Conservation (phyloP, 768 basidiomycete genomes). For the Chiua virens region DNA sequence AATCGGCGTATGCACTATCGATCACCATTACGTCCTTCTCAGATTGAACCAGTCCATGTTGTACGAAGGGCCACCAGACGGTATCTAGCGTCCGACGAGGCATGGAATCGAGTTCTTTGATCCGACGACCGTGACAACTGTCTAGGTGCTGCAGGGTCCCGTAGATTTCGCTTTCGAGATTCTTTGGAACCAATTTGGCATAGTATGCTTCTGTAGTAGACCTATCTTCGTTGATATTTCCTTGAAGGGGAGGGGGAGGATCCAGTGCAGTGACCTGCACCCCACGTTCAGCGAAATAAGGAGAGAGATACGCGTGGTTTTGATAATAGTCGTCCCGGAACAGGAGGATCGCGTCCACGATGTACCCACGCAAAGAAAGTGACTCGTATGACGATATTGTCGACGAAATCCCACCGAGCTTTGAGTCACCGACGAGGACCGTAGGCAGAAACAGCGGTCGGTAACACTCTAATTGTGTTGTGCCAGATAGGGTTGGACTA, state of each 20-base stretch:
- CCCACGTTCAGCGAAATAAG: slow-evolving; percentile 77
- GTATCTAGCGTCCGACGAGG: slow-evolving; percentile 70
- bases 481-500: slow-evolving; percentile 81
- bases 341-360: slow-evolving; percentile 78
- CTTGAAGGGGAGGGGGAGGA: slow-evolving; percentile 54
- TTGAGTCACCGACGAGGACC: slow-evolving; percentile 82
- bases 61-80: slow-evolving; percentile 98
- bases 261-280: slow-evolving; percentile 54
- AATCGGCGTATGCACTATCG: slow-evolving; percentile 86
- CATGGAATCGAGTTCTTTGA: slow-evolving; percentile 78
- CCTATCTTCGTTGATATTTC: slow-evolving; percentile 47
- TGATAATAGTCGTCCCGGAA: slow-evolving; percentile 86
- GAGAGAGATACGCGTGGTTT: slow-evolving; percentile 78
- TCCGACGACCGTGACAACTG: slow-evolving; percentile 56
- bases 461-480: slow-evolving; percentile 83
- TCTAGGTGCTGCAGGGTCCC: slow-evolving; percentile 60
- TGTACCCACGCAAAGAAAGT: slow-evolving; percentile 85
- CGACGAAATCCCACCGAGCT: slow-evolving; percentile 90
- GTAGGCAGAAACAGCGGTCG: slow-evolving; percentile 87
- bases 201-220: slow-evolving; percentile 73
- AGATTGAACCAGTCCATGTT: slow-evolving; percentile 71
- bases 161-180: slow-evolving; percentile 39
- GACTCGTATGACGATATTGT: slow-evolving; percentile 95
- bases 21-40: slow-evolving; percentile 83
- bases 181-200: slow-evolving; percentile 40